A percentile compares a stretch with the other conserved stretches of the same genome.
Conservation (phyloP, 305 asterid genomes). For the Fraxinus paxiana region DNA sequence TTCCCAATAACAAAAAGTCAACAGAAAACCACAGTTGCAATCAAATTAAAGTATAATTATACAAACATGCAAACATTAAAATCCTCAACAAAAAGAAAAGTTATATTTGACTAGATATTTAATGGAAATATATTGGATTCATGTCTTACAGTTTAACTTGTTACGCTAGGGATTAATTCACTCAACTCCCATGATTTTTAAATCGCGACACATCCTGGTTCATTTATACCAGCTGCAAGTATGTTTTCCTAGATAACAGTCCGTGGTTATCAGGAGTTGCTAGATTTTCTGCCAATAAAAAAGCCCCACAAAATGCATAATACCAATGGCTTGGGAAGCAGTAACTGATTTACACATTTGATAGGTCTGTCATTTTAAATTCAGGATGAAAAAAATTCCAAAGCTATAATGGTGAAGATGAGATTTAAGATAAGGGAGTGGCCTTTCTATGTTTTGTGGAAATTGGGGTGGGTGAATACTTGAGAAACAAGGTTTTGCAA, state of each 20-base stretch:
- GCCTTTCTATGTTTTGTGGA: not conserved
- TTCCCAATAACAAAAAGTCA: not conserved
- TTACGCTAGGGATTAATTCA: not conserved
- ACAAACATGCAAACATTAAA: not conserved
- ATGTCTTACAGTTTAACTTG: not conserved
- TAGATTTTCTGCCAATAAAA: not conserved
- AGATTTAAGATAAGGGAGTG: not conserved
- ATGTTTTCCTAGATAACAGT: not conserved
- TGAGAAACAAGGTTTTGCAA: not conserved
- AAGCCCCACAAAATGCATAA: not conserved
- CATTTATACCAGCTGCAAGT: not conserved
- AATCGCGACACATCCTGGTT: not conserved
- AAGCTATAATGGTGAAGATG: not conserved
- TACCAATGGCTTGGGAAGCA: not conserved
- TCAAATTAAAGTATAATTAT: not conserved
- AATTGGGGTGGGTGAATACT: not conserved
- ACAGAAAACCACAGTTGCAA: not conserved
- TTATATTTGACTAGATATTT: not conserved
- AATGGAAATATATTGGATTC: not conserved
- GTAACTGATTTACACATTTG: not conserved
- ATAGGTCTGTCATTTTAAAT: not conserved
- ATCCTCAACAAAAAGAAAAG: not conserved
- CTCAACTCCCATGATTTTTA: not conserved
- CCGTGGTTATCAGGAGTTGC: not conserved
- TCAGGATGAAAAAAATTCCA: not conserved